A percentile compares a stretch with the other conserved stretches of the same genome.
phyloP scores from a whole-genome alignment of 2,329 filamentous ascomycete genomes.

The Coniochaeta sp. region DNA sequence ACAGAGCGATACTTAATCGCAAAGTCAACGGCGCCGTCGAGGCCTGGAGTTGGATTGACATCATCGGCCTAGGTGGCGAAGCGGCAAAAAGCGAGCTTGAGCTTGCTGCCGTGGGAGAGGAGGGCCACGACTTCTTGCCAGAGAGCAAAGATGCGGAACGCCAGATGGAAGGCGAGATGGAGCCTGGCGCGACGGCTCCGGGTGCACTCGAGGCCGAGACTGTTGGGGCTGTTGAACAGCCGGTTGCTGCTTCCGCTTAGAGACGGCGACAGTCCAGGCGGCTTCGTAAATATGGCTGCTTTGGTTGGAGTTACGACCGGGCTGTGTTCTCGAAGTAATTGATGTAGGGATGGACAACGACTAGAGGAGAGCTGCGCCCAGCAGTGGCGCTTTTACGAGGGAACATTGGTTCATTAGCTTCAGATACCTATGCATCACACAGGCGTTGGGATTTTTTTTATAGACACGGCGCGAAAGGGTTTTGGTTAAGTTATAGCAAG shows the following conservation, averaged over 20 bases:
- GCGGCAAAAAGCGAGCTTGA: slow-evolving; percentile 12
- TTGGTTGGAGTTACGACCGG: neutral
- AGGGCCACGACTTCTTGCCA: slow-evolving; percentile 4
- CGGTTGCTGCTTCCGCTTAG: neutral
- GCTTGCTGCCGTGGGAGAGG: neutral
- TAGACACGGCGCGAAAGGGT: neutral
- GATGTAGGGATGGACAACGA: neutral
- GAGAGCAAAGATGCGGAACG: slow-evolving; percentile 18
- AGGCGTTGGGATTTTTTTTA: neutral
- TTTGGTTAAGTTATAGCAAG: neutral
- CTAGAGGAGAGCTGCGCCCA: neutral
- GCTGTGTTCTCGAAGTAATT: neutral
- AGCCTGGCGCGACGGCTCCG: slow-evolving; percentile 14
- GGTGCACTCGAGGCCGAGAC: neutral
- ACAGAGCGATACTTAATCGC: slow-evolving; percentile 43
- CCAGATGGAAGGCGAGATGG: slow-evolving; percentile 27
- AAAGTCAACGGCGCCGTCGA: slow-evolving; percentile 29
- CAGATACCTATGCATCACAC: neutral
- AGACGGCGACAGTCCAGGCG: neutral
- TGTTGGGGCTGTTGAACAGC: neutral
- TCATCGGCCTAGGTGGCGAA: slow-evolving; percentile 37
- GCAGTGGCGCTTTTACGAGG: neutral
- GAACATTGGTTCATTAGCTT: neutral
- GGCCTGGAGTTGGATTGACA: slow-evolving; percentile 45
- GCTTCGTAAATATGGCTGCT: neutral